Conservation (phyloP, 805 yeast genomes). For the Clavispora santaluciae region DNA sequence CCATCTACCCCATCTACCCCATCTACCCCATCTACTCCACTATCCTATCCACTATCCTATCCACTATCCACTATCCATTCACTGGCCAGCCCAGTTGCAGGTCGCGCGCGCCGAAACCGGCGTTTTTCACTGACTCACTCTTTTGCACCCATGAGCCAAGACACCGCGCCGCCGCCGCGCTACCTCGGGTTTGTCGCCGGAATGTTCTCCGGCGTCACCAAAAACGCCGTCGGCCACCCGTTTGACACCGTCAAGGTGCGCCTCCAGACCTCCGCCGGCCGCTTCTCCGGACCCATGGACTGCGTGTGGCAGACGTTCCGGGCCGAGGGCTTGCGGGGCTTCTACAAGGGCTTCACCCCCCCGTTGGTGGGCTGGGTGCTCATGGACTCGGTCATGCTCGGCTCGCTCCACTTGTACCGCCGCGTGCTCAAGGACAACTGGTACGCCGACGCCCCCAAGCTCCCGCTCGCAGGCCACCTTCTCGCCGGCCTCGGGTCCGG, state of each 20-base stretch:
- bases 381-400: conserved; percentile 90
- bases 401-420: conserved; percentile 76
- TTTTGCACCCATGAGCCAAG: conserved; percentile 2
- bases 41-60: neutral
- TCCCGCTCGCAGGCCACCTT: conserved; percentile 72
- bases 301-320: conserved; percentile 67
- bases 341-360: conserved; percentile 89
- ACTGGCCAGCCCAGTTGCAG: no score
- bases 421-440: conserved; percentile 59
- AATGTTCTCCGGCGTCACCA: conserved; percentile 78
- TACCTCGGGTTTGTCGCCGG: conserved; percentile 86
- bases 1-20: no score
- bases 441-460: conserved; percentile 53
- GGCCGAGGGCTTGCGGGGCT: conserved; percentile 74
- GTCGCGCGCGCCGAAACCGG: conserved; percentile 2
- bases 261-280: conserved; percentile 57
- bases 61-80: neutral
- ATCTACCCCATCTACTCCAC: neutral
- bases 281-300: conserved; percentile 78
- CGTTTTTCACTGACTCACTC: neutral
- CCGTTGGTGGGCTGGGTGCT: conserved; percentile 91
- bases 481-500: conserved; percentile 82
- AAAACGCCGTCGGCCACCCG: conserved; percentile 89
- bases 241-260: conserved; percentile 88
- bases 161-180: conserved; percentile 36